A percentile compares a stretch with the other conserved stretches of the same genome.
Conservation (phyloP, 1,139 yeast species). For the Blastobotrys raffinosifermentans region DNA sequence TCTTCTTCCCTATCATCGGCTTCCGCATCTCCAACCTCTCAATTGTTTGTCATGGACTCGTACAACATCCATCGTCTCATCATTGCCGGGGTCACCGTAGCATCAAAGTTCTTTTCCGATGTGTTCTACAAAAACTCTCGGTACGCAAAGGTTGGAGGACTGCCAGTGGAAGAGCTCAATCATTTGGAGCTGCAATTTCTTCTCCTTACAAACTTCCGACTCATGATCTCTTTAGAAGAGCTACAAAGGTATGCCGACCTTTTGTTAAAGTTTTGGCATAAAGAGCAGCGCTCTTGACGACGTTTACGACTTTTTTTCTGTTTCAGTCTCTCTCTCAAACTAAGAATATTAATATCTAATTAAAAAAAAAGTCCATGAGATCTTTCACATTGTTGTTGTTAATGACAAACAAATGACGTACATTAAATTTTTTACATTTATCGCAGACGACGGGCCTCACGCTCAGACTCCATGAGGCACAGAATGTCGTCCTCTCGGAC, state of each 20-base stretch:
- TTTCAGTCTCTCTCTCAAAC: background rate
- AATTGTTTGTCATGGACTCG: slow-evolving; percentile 89
- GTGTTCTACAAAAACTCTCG: slow-evolving; percentile 93
- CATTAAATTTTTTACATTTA: too few species aligned
- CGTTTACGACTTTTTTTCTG: background rate
- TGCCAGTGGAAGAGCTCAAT: slow-evolving; percentile 89
- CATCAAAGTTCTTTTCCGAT: slow-evolving; percentile 92
- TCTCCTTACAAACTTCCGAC: slow-evolving; percentile 73
- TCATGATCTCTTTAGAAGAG: slow-evolving; percentile 86
- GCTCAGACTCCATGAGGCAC: slow-evolving; percentile 99
- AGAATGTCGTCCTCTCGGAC: slow-evolving; percentile 99
- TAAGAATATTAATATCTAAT: slow-evolving; percentile 9
- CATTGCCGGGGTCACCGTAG: slow-evolving; percentile 94
- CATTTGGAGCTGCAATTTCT: slow-evolving; percentile 88
- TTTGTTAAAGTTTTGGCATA: slow-evolving; percentile 71
- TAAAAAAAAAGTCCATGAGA: slow-evolving; percentile 45
- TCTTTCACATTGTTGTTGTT: slow-evolving; percentile 50
- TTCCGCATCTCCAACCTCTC: slow-evolving; percentile 26
- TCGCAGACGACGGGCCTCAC: slow-evolving; percentile 83
- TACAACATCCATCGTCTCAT: slow-evolving; percentile 90
- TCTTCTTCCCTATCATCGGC: slow-evolving; percentile 4
- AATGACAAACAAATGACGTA: slow-evolving; percentile 47
- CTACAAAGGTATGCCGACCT: slow-evolving; percentile 87
- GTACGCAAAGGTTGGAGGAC: slow-evolving; percentile 96
- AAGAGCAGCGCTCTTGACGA: slow-evolving; percentile 14